Evolutionary conservation across 1,284 basidiomycete genomes (phyloP).

Genomic region (Fomes fomentarius): DNA sequence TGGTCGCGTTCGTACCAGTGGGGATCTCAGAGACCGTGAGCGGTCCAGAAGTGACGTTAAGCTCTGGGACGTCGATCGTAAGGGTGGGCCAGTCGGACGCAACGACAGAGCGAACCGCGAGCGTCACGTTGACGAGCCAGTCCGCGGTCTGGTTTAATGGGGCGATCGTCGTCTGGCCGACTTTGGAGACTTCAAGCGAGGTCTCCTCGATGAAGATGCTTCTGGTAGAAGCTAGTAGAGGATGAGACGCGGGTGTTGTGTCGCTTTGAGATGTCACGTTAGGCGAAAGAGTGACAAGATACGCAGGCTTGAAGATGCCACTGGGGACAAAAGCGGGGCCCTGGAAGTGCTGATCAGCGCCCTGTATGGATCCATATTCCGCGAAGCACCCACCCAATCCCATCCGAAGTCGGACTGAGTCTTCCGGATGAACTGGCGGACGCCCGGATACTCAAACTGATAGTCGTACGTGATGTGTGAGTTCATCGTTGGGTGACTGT

Average conservation of each 20-base stretch:
- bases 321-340: conserved; percentile 60
- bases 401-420: conserved; percentile 60
- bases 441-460: conserved; percentile 55
- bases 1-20: conserved; percentile 35
- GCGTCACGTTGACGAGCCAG: conserved; percentile 58
- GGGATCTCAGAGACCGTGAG: conserved; percentile 35
- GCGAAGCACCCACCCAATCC: conserved; percentile 50
- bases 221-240: conserved; percentile 32
- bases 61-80: conserved; percentile 50
- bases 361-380: not conserved
- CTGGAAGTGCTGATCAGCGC: conserved; percentile 31
- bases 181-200: conserved; percentile 58
- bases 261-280: conserved; percentile 10
- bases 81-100: conserved; percentile 40
- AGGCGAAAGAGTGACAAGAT: conserved; percentile 45
- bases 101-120: conserved; percentile 50
- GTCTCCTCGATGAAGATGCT: conserved; percentile 54
- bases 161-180: conserved; percentile 46
- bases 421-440: conserved; percentile 54
- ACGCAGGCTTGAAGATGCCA: conserved; percentile 58
- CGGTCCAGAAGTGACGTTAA: conserved; percentile 40
- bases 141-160: conserved; percentile 48
- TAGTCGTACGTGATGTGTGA: not conserved
- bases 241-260: conserved; percentile 15
- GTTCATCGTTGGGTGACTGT: not conserved